Percentiles rank a stretch among this genome's conserved stretches.
Conservation (phyloP, 306 rosid species). For the Pyrus communis region DNA sequence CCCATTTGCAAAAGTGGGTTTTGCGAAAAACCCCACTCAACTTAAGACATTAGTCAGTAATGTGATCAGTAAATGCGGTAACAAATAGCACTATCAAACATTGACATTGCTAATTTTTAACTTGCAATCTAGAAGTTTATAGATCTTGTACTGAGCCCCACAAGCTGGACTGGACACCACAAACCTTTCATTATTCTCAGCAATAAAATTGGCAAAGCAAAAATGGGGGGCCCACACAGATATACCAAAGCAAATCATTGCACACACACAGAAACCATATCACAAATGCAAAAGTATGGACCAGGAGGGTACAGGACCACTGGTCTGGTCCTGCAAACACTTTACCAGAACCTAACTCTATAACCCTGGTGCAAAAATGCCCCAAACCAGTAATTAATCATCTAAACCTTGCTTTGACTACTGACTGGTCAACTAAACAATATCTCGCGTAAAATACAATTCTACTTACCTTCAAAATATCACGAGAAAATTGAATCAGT, state of each 20-base stretch:
- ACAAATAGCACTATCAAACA: neutral
- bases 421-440: neutral
- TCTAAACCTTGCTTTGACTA: neutral
- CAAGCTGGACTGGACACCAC: constrained; percentile 1
- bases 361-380: neutral
- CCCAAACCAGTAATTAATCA: neutral
- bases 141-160: constrained; percentile 1
- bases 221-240: neutral
- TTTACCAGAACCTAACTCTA: neutral
- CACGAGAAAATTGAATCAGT: constrained; percentile 1
- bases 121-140: neutral
- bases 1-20: neutral
- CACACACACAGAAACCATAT: neutral
- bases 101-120: neutral
- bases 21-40: neutral
- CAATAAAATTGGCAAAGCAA: neutral
- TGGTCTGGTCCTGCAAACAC: neutral
- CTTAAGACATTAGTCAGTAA: neutral
- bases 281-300: neutral
- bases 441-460: neutral
- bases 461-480: constrained; percentile 27
- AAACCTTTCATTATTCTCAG: neutral
- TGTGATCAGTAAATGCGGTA: neutral
- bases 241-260: neutral
- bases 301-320: neutral